Conservation (phyloP, 257 asterid species). For the Plantago major region DNA sequence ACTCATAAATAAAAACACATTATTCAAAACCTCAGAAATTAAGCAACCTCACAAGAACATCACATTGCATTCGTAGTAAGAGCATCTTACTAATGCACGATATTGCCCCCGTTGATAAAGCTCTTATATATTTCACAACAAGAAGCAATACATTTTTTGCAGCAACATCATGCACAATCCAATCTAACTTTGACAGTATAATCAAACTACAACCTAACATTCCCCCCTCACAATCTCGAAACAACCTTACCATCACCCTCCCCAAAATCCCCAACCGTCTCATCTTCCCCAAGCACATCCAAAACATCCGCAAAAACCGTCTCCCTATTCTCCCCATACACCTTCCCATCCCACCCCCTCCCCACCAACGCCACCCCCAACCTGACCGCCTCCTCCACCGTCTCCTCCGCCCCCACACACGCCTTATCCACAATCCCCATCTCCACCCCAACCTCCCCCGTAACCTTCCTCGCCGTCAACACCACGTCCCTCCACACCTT, state of each 20-base stretch:
- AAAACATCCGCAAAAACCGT: conserved; percentile 31
- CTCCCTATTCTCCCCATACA: conserved; percentile 40
- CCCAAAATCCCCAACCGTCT: conserved; percentile 34
- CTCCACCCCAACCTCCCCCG: conserved; percentile 43
- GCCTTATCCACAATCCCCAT: conserved; percentile 54
- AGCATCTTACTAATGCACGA: too few relatives aligned
- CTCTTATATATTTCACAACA: too few relatives aligned
- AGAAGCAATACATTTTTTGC: too few relatives aligned
- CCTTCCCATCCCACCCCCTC: conserved; percentile 49
- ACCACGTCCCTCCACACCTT: conserved; percentile 48
- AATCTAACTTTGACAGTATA: too few relatives aligned
- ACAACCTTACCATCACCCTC: conserved; percentile 10
- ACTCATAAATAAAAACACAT: too few relatives aligned
- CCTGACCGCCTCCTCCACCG: conserved; percentile 46
- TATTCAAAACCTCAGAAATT: too few relatives aligned
- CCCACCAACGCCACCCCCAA: conserved; percentile 42
- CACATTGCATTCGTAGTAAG: too few relatives aligned
- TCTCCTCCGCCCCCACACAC: conserved; percentile 39
- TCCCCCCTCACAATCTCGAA: conserved; percentile 29
- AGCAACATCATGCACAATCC: too few relatives aligned
- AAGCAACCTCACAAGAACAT: too few relatives aligned
- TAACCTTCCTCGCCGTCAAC: conserved; percentile 37
- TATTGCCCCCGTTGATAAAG: too few relatives aligned
- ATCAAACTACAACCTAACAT: too few relatives aligned
- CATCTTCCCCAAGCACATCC: conserved; percentile 33